Conservation (phyloP, 2,329 filamentous ascomycete genomes). For the Pseudocercospora eumusae region DNA sequence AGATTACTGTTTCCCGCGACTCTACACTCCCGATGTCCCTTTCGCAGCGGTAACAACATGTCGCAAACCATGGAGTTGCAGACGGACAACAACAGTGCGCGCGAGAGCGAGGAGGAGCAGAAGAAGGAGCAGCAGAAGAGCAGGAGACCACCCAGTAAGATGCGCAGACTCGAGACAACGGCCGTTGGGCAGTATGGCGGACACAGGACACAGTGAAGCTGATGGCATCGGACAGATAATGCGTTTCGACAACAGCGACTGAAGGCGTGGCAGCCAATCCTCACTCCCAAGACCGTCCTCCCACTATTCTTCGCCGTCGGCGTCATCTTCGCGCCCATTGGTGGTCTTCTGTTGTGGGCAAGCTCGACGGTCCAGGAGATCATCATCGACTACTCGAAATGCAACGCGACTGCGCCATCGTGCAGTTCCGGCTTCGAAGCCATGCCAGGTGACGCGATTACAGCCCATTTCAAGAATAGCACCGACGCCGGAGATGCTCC, state of each 20-base stretch:
- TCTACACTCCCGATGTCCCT: slow-evolving; percentile 4
- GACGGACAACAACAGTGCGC: slow-evolving; percentile 46
- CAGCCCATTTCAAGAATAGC: slow-evolving; percentile 67
- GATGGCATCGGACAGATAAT: slow-evolving; percentile 64
- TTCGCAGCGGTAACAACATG: slow-evolving; percentile 37
- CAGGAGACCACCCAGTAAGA: slow-evolving; percentile 82
- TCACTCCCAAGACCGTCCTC: slow-evolving; percentile 90
- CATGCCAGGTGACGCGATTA: slow-evolving; percentile 62
- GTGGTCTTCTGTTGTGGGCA: slow-evolving; percentile 81
- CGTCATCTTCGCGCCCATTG: slow-evolving; percentile 90
- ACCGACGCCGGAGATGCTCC: slow-evolving; percentile 33
- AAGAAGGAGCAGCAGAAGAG: slow-evolving; percentile 84
- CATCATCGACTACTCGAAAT: slow-evolving; percentile 85
- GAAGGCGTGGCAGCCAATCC: slow-evolving; percentile 98
- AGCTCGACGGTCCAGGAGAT: slow-evolving; percentile 87
- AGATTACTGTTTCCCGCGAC: background rate
- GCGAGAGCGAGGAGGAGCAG: slow-evolving; percentile 44
- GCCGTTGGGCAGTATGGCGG: background rate
- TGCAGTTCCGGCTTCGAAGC: slow-evolving; percentile 40
- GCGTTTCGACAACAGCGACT: slow-evolving; percentile 95
- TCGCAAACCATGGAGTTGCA: slow-evolving; percentile 46
- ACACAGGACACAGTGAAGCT: slow-evolving; percentile 7
- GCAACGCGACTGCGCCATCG: slow-evolving; percentile 58
- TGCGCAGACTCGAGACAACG: background rate
- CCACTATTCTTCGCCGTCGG: slow-evolving; percentile 90